Base-by-base conservation (phyloP, 2,329 filamentous ascomycete species). In the Ophiosphaerella korrae region DNA sequence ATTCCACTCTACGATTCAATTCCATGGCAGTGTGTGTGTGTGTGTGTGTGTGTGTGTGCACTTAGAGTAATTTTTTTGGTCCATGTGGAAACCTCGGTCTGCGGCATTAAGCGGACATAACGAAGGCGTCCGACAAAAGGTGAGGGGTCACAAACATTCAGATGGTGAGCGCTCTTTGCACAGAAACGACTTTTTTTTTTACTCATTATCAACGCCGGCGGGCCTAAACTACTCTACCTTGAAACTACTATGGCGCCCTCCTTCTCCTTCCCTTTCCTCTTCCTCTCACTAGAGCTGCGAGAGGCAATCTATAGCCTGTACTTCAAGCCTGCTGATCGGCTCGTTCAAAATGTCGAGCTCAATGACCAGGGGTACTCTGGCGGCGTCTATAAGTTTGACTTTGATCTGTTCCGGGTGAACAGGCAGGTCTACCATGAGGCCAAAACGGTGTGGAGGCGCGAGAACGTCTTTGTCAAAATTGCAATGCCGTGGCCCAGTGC, bases 371-470 rank as follows among this genome's bases (percentile, higher is more conserved):
- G 63, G 3, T 60, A 57, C 46, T 62, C 41, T 24, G 63, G 61
- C 3, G 61, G 62, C 4, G 39, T 63, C 9, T 74, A 74, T 42
- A 26, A 42, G 6, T 73, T 71, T 49, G 64, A 72, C 21, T 54
- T 72, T 7, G 67, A 71, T 8, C 68, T 83, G n/a, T 75, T 76
- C 54, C 66, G 57, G 7, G 63, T 77, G 13, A 78, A 73, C 57
- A 75, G 72, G 8, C 78, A 80, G 55, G 67, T 83, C 42, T 75
- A 78, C 53, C 55, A 67, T 47, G 81, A 83, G 59, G 71, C 79
- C 3, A 72, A 72, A 42, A 73, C 70, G 34, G 68, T 82, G 40
- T 82, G 82, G 69, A 73, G 73, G 47, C 62, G 75, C n/a, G 71
- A 79, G 35, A 81, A 81, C 53, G 63, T 73, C 18, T 83, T 82